Base-by-base conservation (phyloP, 805 yeast genomes). In the Lipomyces sp. region DNA sequence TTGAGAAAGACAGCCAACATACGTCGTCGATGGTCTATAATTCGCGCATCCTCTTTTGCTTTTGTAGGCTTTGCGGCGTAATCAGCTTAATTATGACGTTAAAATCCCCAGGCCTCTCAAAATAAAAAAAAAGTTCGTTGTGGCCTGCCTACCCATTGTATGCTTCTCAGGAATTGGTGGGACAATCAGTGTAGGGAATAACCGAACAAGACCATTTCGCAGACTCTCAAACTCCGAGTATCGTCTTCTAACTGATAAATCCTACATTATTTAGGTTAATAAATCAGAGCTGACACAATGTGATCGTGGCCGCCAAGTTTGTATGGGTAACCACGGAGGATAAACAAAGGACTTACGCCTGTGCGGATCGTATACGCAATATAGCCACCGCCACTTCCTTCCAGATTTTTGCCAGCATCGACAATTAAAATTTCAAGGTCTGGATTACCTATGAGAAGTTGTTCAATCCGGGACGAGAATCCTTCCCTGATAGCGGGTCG, bases 101-200 rank as follows among this genome's bases (percentile, higher is more conserved):
- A 51, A 15, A 29, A 29, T n/a, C 8, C 8, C 34, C 24, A 24
- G 24, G n/a, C 4, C 15, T 30, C 37, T 18, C 8, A 13, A 50
- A 24, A 4, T 37, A 11, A 24, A 8, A 24, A 24, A 24, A 24
- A 24, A 24, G 1, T 24, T 24, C 29, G 33, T 53, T 13, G 15
- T 11, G 33, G 24, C 24, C 50, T 62, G 15, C 18, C 75, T 66
- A 72, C 75, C 72, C 70, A 90, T 75, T 15, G 90, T 82, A 76
- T 90, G 94, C 75, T 90, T 90, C 76, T 88, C 90, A 0, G 99
- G 99, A 8, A 95, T 94, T 0, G 98, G 98, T 5, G 99, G 99
- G 4, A 95, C 86, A 2, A 95, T 84, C 3, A 87, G 75, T 2
- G 95, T 86, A 2, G 99, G 98, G 70, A 89, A 89, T 50, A 90